phyloP scores from a whole-genome alignment of 192 early-diverging fungal species.

The Coemansia sp. region DNA sequence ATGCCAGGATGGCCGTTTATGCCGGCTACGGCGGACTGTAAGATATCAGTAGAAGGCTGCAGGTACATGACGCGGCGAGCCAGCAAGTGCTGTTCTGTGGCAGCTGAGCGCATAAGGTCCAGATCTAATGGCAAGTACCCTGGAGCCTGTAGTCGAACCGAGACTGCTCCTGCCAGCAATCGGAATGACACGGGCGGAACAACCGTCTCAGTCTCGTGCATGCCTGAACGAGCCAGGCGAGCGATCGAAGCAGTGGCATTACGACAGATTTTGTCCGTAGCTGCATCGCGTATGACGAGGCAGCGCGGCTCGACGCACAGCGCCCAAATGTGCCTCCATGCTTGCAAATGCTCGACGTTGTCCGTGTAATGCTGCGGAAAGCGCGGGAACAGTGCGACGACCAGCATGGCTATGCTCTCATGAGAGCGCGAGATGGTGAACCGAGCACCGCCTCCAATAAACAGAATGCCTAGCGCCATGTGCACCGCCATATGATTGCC shows the following conservation, averaged over 20 bases:
- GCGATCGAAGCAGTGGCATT: slow-evolving; percentile 22
- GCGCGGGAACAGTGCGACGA: slow-evolving; percentile 44
- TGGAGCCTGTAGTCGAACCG: slow-evolving; percentile 21
- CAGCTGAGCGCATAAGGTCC: slow-evolving; percentile 7
- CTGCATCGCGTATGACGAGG: slow-evolving; percentile 39
- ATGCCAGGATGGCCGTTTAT: background rate
- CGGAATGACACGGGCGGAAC: slow-evolving; percentile 27
- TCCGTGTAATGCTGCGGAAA: slow-evolving; percentile 43
- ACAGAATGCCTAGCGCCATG: slow-evolving; percentile 47
- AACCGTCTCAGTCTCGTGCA: background rate
- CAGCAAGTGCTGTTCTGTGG: background rate
- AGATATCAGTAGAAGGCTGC: slow-evolving; percentile 22
- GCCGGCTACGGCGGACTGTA: background rate
- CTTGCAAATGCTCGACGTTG: slow-evolving; percentile 52
- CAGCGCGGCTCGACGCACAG: slow-evolving; percentile 48
- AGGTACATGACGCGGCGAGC: slow-evolving; percentile 31
- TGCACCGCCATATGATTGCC: slow-evolving; percentile 55
- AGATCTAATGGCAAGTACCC: slow-evolving; percentile 35
- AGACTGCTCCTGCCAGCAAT: slow-evolving; percentile 5
- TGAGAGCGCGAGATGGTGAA: slow-evolving; percentile 38
- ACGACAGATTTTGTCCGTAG: slow-evolving; percentile 26
- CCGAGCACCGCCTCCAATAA: slow-evolving; percentile 48
- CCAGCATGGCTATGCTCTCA: slow-evolving; percentile 39
- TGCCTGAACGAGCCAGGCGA: background rate
- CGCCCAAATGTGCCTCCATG: slow-evolving; percentile 55